Base-by-base conservation (phyloP, 192 early-diverging fungal genomes). In the Mortierella antarctica region DNA sequence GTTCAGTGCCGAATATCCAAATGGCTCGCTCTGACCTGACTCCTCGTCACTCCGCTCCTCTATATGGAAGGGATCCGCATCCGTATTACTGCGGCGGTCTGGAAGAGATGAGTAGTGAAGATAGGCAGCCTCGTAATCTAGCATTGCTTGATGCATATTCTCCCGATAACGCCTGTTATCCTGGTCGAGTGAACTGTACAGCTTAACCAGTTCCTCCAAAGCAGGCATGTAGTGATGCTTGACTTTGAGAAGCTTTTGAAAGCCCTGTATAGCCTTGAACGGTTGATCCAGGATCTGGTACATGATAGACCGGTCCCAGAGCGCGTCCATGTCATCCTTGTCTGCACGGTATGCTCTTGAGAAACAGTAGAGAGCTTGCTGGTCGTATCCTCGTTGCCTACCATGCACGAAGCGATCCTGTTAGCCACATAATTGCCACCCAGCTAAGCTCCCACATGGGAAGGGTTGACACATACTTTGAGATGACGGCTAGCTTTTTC, bases 341-440 rank as follows among this genome's bases (percentile, higher is more conserved):
- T 96, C 89, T 7, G 89, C 87, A 2, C 65, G 50, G 7, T 93
- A 87, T 4, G 94, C 91, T 54, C 92, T 90, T 10, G 84, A 77
- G 48, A 91, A 90, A 76, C 95, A 97, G 75, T 97, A 97, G 15
- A 97, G 76, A 5, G 94, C 95, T 70, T 97, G 94, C 31, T 93
- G 86, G 39, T 85, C 85, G 52, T 90, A 86, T 49, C 88, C 88
- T 39, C 89, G 73, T 41, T 91, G 86, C 62, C 87, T 91, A 76
- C 44, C 15, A 52, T 39, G 42, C 0, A 64, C 1, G 20, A n/a
- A 45, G 21, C 7, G 20, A 40, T 59, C 13, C 31, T 20, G 62
- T 40, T 54, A 57, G 40, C 49, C 7, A 14, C 65, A 57, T n/a
- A 60, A 13, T 62, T 11, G 18, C 56, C 54, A 18, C 21, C 8